Evolutionary conservation across 306 rosid species (phyloP), one percentile per base, ranked within the genome.

Genomic region (Corylus avellana): DNA sequence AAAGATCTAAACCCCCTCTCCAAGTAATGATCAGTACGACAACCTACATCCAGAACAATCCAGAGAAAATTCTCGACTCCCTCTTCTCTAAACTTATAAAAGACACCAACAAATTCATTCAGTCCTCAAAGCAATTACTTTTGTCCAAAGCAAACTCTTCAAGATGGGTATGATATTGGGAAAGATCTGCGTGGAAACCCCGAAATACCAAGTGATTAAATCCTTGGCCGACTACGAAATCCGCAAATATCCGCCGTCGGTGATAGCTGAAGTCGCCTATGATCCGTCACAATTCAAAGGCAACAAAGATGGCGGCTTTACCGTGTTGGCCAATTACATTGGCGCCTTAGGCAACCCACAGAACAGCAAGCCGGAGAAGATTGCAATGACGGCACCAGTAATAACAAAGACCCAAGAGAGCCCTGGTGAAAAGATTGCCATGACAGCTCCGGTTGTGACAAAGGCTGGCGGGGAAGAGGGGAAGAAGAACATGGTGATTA

Each of bases 91-190:
- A 49, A 73, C 80, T 77, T 79, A 77, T 48, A 49, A 49, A 50
- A 18, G 8, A 55, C 12, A 82, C 50, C 7, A 11, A 59, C 22
- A 32, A 0, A 32, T 32, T 22, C 10, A 64, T 18, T 18, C 39
- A 3, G 1, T 1, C 2, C 29, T 2, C 4, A n/a, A 58, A 14
- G 62, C 70, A 32, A 50, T 29, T 20, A 53, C 54, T 74, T 58
- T 20, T 46, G 4, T 22, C 9, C 18, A 50, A 49, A 22, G 46
- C 44, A 16, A 42, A 16, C 32, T 48, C 17, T 72, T 73, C 67
- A 35, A 84, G 6, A 94, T 95, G 98, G 98, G 98, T n/a, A 79
- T 87, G 86, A 76, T 92, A 5, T 90, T 95, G 3, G 98, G 98
- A 29, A 95, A 86, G 70, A 87, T 92, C 17, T 1, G 57, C 0